A percentile compares a stretch with the other conserved stretches of the same genome.
These are phyloP conservation scores for Lignosus rhinocerotis DNA, from an alignment of 1,284 basidiomycete species.

Conservation along the genomic window DNA sequence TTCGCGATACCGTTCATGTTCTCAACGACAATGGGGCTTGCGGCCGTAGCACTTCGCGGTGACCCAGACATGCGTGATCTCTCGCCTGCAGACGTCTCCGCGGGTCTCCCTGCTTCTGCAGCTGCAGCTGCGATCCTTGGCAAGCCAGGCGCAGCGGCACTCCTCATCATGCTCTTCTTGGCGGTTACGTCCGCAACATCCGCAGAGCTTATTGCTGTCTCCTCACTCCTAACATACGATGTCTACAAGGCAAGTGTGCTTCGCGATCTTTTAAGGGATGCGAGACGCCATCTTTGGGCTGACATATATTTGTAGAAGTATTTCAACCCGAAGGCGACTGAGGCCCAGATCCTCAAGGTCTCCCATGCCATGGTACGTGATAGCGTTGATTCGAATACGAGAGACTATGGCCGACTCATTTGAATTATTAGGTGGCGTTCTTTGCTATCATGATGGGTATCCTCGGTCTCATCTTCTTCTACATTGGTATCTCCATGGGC, in stretches of 20 bases:
- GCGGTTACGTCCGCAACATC: slow-evolving; percentile 87
- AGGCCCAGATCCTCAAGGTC: slow-evolving; percentile 56
- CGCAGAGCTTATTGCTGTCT: slow-evolving; percentile 90
- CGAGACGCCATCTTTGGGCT: neutral
- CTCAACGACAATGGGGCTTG: slow-evolving; percentile 80
- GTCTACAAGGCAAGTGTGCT: slow-evolving; percentile 49
- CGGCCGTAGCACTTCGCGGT: slow-evolving; percentile 77
- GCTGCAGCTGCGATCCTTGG: slow-evolving; percentile 82
- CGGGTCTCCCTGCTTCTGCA: slow-evolving; percentile 81
- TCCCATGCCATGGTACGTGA: slow-evolving; percentile 43
- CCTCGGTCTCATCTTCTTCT: slow-evolving; percentile 85
- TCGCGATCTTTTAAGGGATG: neutral
- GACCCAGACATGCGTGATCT: slow-evolving; percentile 68
- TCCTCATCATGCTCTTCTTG: slow-evolving; percentile 75
- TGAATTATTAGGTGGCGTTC: slow-evolving; percentile 41
- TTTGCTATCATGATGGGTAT: slow-evolving; percentile 82
- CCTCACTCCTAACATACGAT: slow-evolving; percentile 80
- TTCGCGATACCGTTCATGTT: slow-evolving; percentile 83
- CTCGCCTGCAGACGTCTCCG: slow-evolving; percentile 68
- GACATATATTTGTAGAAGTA: slow-evolving; percentile 40
- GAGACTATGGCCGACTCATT: neutral
- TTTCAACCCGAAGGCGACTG: slow-evolving; percentile 58
- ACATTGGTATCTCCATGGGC: slow-evolving; percentile 88
- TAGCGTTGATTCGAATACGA: neutral
- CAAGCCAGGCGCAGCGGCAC: slow-evolving; percentile 68